A percentile compares a stretch with the other conserved stretches of the same genome.
These are phyloP conservation scores for Elsinoe ampelina DNA, from an alignment of 2,329 filamentous ascomycete species.

Conservation along the genomic window DNA sequence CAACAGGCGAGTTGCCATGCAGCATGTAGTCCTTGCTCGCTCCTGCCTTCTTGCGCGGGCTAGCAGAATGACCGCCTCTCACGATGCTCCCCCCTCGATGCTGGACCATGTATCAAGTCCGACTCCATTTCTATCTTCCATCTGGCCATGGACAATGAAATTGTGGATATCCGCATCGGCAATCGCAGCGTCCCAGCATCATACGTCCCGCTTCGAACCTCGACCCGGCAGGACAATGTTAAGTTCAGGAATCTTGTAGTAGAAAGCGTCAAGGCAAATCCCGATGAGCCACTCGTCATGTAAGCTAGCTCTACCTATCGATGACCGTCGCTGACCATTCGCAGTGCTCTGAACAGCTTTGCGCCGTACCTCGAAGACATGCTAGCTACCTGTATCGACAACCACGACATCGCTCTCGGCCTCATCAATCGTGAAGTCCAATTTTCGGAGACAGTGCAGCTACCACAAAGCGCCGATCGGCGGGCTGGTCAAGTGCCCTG, in stretches of 20 bases:
- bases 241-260: conserved; percentile 26
- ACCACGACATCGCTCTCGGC: conserved; percentile 25
- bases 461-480: conserved; percentile 27
- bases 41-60: too few relatives aligned
- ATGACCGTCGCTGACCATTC: not conserved
- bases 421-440: conserved; percentile 29
- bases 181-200: conserved; percentile 22
- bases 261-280: conserved; percentile 24
- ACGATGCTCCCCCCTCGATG: too few relatives aligned
- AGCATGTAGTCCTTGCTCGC: too few relatives aligned
- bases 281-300: conserved; percentile 27
- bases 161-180: conserved; percentile 26
- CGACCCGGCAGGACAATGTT: conserved; percentile 22
- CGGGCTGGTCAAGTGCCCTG: conserved; percentile 25
- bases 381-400: conserved; percentile 26
- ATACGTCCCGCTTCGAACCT: conserved; percentile 23
- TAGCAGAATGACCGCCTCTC: too few relatives aligned
- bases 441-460: conserved; percentile 27
- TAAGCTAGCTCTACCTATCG: not conserved
- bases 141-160: conserved; percentile 14
- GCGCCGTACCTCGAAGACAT: conserved; percentile 29
- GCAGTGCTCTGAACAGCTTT: conserved; percentile 25
- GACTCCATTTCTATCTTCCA: not conserved
- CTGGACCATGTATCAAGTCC: too few relatives aligned
- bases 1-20: too few relatives aligned